phyloP scores from a whole-genome alignment of 345 rosid genomes.

The Bruguiera gymnorhiza region DNA sequence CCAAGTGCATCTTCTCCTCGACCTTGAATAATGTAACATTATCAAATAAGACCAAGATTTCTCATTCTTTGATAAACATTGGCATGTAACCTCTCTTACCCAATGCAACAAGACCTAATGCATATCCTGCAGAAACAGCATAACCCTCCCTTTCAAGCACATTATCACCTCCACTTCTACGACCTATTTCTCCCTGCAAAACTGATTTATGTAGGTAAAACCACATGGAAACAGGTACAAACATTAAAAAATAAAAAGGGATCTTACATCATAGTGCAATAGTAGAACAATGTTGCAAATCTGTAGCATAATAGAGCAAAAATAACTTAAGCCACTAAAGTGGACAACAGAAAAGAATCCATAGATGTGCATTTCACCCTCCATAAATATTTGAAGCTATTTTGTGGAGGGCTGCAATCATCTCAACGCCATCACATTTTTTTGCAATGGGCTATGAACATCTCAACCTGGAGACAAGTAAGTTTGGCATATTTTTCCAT shows the following conservation, averaged over 20 bases:
- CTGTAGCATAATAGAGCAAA: constrained; percentile 4
- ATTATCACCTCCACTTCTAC: constrained; percentile 96
- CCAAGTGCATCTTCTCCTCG: constrained; percentile 83
- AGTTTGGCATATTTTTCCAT: too few relatives aligned
- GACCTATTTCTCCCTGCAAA: constrained; percentile 90
- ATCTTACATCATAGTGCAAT: constrained; percentile 8
- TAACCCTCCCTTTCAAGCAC: constrained; percentile 99
- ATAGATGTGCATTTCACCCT: neutral
- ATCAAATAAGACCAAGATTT: constrained; percentile 3
- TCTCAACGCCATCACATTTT: neutral
- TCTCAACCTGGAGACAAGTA: too few relatives aligned
- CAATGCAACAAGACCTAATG: constrained; percentile 92
- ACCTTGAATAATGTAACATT: constrained; percentile 48
- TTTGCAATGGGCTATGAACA: too few relatives aligned
- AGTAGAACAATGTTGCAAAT: constrained; percentile 7
- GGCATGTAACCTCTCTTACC: constrained; percentile 48
- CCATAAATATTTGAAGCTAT: constrained; percentile 1
- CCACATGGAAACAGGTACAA: constrained; percentile 6
- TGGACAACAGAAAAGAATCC: constrained; percentile 3
- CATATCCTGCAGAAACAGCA: constrained; percentile 98
- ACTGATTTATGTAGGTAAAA: constrained; percentile 17
- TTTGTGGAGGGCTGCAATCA: neutral
- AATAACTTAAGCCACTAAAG: neutral
- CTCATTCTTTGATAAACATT: neutral
- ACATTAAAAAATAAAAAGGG: neutral